Conservation (phyloP, 345 rosid species). For the Linum usitatissimum region DNA sequence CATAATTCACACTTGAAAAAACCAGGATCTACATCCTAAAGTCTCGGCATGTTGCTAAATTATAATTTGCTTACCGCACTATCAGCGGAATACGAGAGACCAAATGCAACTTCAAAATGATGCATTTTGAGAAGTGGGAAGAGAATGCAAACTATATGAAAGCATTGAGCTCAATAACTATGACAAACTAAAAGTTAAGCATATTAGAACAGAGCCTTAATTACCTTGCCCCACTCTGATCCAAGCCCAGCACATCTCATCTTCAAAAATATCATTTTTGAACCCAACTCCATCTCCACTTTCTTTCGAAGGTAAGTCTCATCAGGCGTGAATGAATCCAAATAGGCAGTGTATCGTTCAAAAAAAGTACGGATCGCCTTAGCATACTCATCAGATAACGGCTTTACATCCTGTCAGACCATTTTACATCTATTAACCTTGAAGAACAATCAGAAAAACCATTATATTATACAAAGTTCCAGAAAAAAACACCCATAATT, state of each 20-base stretch:
- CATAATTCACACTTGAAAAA: too few species aligned
- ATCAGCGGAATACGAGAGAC: too few species aligned
- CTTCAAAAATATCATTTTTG: slow-evolving; percentile 92
- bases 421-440: slow-evolving; percentile 10
- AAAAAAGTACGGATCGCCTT: slow-evolving; percentile 45
- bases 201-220: background rate
- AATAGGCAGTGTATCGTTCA: slow-evolving; percentile 52
- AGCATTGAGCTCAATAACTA: background rate
- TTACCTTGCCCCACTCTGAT: slow-evolving; percentile 93
- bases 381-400: slow-evolving; percentile 39
- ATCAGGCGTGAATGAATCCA: slow-evolving; percentile 66
- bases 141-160: too few species aligned
- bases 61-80: too few species aligned
- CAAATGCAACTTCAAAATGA: too few species aligned
- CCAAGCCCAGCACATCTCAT: slow-evolving; percentile 90
- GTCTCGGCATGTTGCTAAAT: too few species aligned
- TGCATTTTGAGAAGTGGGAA: too few species aligned
- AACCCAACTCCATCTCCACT: slow-evolving; percentile 85
- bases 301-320: slow-evolving; percentile 73
- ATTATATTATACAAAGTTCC: background rate
- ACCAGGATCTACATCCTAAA: too few species aligned
- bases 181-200: background rate
- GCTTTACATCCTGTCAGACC: slow-evolving; percentile 54
- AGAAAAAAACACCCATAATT: slow-evolving; percentile 2
- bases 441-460: background rate